These are phyloP conservation scores for Phoma sp. DNA, from an alignment of 2,329 filamentous ascomycete species.

Conservation along the genomic window DNA sequence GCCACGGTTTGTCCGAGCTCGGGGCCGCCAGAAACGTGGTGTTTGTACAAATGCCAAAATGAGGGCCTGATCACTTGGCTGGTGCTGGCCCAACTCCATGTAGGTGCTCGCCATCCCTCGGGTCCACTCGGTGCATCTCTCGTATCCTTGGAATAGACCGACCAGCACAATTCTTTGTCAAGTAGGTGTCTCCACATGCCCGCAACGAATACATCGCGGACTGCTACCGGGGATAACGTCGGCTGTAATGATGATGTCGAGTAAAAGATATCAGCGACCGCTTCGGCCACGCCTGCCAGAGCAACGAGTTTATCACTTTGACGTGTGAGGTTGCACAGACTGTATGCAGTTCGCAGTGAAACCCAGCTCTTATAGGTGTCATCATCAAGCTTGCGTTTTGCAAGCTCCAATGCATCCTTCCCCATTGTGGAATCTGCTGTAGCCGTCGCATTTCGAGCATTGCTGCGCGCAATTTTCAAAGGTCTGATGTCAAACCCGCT, in stretches of 20 bases:
- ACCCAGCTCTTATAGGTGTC: too few relatives aligned
- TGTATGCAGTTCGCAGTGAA: not conserved
- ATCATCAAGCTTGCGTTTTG: too few relatives aligned
- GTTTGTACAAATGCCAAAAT: too few relatives aligned
- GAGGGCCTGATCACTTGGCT: not conserved
- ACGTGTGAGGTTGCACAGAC: not conserved
- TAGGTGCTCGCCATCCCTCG: not conserved
- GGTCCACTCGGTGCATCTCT: not conserved
- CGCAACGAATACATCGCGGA: not conserved
- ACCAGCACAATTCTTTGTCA: not conserved
- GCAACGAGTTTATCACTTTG: not conserved
- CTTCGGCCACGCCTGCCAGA: not conserved
- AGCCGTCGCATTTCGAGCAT: too few relatives aligned
- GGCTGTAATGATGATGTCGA: too few relatives aligned
- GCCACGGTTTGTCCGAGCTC: too few relatives aligned
- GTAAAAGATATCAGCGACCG: not conserved
- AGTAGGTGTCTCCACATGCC: not conserved
- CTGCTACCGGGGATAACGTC: too few relatives aligned
- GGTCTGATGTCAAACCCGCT: not conserved
- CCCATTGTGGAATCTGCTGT: too few relatives aligned
- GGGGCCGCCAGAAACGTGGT: too few relatives aligned
- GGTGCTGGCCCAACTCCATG: conserved; percentile 2
- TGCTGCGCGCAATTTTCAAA: too few relatives aligned
- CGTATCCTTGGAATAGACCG: too few relatives aligned
- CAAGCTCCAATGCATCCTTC: too few relatives aligned